Base-by-base conservation (phyloP, 23 red algal genomes). In the Chondrus crispus region DNA sequence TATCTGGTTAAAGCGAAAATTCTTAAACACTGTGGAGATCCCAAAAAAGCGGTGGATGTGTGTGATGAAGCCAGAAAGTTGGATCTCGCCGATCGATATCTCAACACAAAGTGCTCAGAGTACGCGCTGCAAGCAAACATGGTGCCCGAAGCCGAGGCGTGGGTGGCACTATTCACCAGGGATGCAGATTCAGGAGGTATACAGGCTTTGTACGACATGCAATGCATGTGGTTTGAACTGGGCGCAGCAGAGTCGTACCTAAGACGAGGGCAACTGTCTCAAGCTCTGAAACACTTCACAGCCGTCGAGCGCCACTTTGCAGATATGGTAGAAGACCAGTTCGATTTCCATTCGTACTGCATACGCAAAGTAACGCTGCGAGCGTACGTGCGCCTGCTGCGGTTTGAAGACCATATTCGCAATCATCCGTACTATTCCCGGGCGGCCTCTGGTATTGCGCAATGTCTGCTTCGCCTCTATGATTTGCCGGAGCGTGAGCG, bases 191-290 rank as follows among this genome's bases (percentile, higher is more conserved):
- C 71, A 28, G 81, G 87, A 43, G 85, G 87, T 26, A 44, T 84
- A 13, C 97, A 99, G 83, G 95, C 92, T 16, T 51, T 99, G 45
- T 99, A 99, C 55, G 94, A 99, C 30, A 88, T 99, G 89, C 97
- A 99, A 85, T 91, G 90, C n/a, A 92, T 96, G 51, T 99, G 97
- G 97, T 96, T 91, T 89, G 97, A 99, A 84, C 54, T 95, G 38
- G 94, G 41, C 3, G 85, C 53, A n/a, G 97, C 87, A 13, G 97
- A 96, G 46, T 92, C 94, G 4, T 68, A 90, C 44, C 46, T 90
- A 29, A 50, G 90, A 42, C 45, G 83, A 10, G 81, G 81, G n/a
- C 88, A 93, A 28, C 22, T 95, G 7, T 50, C 91, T 10, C 90
- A 85, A 47, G 97, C 97, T 40, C 81, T 99, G 10, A 99, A 99